Evolutionary conservation across 805 yeast species (phyloP).

Genomic region (Wickerhamomyces xylosicus): DNA sequence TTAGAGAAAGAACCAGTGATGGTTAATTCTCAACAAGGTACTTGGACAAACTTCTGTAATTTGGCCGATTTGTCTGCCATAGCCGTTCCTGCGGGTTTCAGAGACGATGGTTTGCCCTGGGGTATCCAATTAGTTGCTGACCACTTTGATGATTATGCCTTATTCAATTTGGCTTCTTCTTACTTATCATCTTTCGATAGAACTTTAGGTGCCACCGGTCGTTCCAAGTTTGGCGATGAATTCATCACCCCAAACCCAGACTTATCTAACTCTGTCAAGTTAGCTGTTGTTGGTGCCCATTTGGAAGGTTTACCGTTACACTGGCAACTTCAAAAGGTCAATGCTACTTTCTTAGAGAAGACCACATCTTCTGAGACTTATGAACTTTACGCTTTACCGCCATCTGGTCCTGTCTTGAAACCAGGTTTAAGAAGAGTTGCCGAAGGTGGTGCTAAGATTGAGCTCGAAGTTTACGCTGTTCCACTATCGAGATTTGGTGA

Average conservation of each 20-base stretch:
- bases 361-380: conserved; percentile 67
- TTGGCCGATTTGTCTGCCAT: conserved; percentile 88
- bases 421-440: conserved; percentile 73
- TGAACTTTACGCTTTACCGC: conserved; percentile 74
- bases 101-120: conserved; percentile 82
- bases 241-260: conserved; percentile 35
- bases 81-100: conserved; percentile 86
- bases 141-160: conserved; percentile 81
- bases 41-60: conserved; percentile 96
- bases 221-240: conserved; percentile 28
- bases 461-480: conserved; percentile 74
- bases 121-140: conserved; percentile 81
- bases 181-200: conserved; percentile 47
- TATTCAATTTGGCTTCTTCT: conserved; percentile 71
- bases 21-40: conserved; percentile 87
- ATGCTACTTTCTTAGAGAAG: conserved; percentile 57
- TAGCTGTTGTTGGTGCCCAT: conserved; percentile 97
- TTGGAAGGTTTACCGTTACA: conserved; percentile 79
- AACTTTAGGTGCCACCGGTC: conserved; percentile 41
- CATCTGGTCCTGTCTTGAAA: conserved; percentile 70
- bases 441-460: conserved; percentile 46
- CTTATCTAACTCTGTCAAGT: conserved; percentile 23
- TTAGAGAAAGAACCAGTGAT: conserved; percentile 68
- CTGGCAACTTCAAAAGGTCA: conserved; percentile 85
- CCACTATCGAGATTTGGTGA: conserved; percentile 73